These are phyloP conservation scores for Fomes fomentarius DNA, from an alignment of 1,284 basidiomycete species.

Conservation along the genomic window DNA sequence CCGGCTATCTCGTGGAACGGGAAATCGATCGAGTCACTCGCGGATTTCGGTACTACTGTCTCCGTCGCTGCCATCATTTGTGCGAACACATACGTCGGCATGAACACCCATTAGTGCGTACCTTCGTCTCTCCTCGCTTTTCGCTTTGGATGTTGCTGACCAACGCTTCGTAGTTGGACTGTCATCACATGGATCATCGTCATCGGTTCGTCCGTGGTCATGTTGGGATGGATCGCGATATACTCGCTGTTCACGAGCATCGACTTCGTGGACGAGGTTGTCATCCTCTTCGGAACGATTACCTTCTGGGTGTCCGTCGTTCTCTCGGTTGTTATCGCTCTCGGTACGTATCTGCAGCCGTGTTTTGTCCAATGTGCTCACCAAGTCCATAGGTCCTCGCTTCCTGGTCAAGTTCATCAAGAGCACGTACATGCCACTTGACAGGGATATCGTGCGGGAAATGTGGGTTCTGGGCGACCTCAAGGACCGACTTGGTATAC, in stretches of 20 bases:
- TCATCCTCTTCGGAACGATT: conserved; percentile 75
- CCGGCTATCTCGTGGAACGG: conserved; percentile 72
- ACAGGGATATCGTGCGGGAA: conserved; percentile 88
- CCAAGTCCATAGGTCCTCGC: conserved; percentile 56
- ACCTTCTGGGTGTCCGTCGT: conserved; percentile 84
- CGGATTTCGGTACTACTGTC: conserved; percentile 93
- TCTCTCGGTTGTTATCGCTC: conserved; percentile 67
- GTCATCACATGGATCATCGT: conserved; percentile 83
- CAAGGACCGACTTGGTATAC: conserved; percentile 81
- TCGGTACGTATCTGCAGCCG: conserved; percentile 53
- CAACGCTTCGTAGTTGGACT: conserved; percentile 70
- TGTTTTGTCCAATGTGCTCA: neutral
- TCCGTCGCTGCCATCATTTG: conserved; percentile 86
- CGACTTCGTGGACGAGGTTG: conserved; percentile 76
- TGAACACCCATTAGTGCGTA: conserved; percentile 87
- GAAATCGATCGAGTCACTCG: conserved; percentile 74
- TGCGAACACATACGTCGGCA: conserved; percentile 87
- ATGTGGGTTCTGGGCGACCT: conserved; percentile 87
- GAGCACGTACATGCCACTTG: conserved; percentile 70
- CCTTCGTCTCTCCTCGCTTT: neutral
- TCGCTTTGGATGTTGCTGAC: neutral
- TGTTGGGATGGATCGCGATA: conserved; percentile 85
- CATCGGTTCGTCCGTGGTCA: conserved; percentile 77
- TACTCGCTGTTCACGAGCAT: conserved; percentile 77
- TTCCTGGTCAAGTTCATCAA: conserved; percentile 74